Evolutionary conservation across 139 green algal species (phyloP).

Genomic region (Eudorina sp.): DNA sequence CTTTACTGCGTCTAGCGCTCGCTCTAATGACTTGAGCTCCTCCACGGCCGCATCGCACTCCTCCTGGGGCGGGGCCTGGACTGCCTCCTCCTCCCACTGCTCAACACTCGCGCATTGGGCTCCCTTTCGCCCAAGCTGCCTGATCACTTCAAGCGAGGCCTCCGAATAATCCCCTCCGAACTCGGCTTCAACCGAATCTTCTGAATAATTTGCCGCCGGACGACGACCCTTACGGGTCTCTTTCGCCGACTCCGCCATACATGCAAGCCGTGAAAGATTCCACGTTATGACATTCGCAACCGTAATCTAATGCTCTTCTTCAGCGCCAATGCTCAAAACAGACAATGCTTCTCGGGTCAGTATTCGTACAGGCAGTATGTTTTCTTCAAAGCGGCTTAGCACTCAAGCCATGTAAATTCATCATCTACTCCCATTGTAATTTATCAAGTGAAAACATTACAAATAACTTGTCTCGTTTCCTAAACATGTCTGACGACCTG

Average conservation of each 20-base stretch:
- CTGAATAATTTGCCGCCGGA: background rate
- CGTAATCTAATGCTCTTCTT: no score
- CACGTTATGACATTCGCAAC: no score
- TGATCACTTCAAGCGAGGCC: constrained; percentile 38
- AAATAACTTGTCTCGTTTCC: background rate
- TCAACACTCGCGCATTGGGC: background rate
- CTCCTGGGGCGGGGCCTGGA: background rate
- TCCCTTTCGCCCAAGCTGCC: background rate
- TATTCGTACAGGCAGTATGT: no score
- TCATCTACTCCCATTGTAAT: no score
- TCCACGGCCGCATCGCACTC: constrained; percentile 19
- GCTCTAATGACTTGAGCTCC: background rate
- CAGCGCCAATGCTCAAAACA: no score
- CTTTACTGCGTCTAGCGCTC: background rate
- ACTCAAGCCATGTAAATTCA: no score
- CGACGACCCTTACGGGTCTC: background rate
- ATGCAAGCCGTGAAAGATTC: no score
- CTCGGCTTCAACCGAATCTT: constrained; percentile 38
- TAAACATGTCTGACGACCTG: constrained; percentile 40
- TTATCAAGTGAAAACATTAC: background rate
- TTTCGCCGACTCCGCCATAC: constrained; percentile 12
- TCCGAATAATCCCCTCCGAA: constrained; percentile 50
- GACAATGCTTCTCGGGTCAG: no score
- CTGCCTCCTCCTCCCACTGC: background rate
- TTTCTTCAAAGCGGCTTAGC: no score